These are phyloP conservation scores for Talaromyces pinophilus DNA, from an alignment of 2,329 filamentous ascomycete species.

Conservation along the genomic window DNA sequence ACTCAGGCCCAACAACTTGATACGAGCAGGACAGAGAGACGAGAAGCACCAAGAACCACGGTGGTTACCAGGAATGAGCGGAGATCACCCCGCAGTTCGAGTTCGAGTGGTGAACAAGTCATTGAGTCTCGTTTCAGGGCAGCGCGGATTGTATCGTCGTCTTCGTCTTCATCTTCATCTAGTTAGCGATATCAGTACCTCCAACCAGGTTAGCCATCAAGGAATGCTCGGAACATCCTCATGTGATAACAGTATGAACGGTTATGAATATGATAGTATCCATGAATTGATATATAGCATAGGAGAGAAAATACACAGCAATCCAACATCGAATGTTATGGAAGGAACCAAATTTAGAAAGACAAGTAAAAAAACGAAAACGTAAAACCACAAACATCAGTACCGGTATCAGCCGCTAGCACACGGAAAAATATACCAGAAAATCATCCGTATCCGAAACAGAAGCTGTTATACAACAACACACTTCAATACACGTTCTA, in stretches of 20 bases:
- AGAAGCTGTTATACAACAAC: background rate
- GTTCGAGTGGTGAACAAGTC: background rate
- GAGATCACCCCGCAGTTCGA: background rate
- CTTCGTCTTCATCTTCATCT: background rate
- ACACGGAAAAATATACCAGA: conserved; percentile 6
- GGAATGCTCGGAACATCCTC: background rate
- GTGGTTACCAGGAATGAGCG: background rate
- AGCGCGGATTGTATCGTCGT: background rate
- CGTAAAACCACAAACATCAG: background rate
- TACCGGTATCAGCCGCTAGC: background rate
- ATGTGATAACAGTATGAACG: background rate
- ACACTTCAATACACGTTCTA: conserved; percentile 1
- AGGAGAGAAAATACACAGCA: background rate
- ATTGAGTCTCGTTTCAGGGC: background rate
- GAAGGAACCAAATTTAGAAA: background rate
- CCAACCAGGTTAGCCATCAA: background rate
- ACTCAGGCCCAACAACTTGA: background rate
- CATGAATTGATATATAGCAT: background rate
- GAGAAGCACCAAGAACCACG: background rate
- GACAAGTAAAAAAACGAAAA: background rate
- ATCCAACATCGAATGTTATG: background rate
- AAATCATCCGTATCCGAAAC: background rate
- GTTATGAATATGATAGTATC: background rate
- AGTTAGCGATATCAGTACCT: background rate
- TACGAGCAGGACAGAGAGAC: background rate